Base-by-base conservation (phyloP, 1,284 basidiomycete species). In the Mycosarcoma maydis region DNA sequence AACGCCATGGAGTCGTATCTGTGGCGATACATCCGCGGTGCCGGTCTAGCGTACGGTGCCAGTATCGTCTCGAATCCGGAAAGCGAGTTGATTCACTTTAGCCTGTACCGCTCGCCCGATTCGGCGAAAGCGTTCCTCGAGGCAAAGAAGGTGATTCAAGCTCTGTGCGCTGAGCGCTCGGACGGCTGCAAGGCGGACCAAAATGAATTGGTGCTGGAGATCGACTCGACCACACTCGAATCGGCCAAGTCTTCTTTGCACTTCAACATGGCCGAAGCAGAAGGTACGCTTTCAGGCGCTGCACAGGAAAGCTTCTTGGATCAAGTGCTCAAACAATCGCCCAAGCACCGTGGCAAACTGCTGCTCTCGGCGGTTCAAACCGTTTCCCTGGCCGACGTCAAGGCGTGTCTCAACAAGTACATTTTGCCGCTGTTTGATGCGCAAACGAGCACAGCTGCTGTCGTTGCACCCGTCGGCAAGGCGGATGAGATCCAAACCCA, bases 1-100 rank as follows among this genome's bases (percentile, higher is more conserved):
- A 97, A 97, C 73, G 95, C 93, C 3, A 89, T 94, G 45, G 96
- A 98, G 84, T 91, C 91, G 69, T 97, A 90, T 82, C 87, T 98
- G 55, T 98, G 96, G 95, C 65, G 78, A 13, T 80, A 62, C 57
- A 79, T 81, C 46, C 69, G 60, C 20, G 79, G 79, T 23, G 77
- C 79, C 0, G 79, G 79, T 20, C 44, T 80, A 10, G 96, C 96
- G 0, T 99, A 99, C 77, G 94, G 94, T 14, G 92, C 94, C 17
- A 88, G 88, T 72, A 87, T 94, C 45, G 85, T 86, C 2, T 83
- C 89, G 19, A 92, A 96, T 77, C 84, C 89, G 37, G 95, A 98
- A 83, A 86, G 90, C 30, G 92, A 94, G 5, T 83, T 92, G 16
- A 84, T 95, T 24, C 88, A 85, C 56, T 97, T 97, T 83, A 86